Base-by-base conservation (phyloP, 2,329 filamentous ascomycete genomes). In the Tolypocladium album region DNA sequence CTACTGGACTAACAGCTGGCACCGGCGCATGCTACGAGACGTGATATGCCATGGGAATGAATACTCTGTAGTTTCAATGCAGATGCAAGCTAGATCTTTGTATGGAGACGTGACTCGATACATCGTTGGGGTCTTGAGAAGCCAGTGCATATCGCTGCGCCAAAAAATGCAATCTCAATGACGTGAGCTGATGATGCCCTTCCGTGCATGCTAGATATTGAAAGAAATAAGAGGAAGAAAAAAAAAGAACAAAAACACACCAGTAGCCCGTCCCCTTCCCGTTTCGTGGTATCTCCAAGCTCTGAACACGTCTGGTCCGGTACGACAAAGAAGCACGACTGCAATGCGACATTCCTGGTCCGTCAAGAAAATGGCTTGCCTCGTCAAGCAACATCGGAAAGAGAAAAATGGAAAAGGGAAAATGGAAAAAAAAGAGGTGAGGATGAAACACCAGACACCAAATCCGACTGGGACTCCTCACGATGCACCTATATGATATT, bases 401-500 rank as follows among this genome's bases (percentile, higher is more conserved):
- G 17, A 52, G 17, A 31, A 43, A 31, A 27, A 42, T 61, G 12
- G 53, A 60, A 58, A 57, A 20, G 9, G 8, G 7, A 36, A 36
- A 9, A 9, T 6, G 7, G 34, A 36, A 5, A 31, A 31, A 31
- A 31, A 31, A 5, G 27, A 31, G 27, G 13, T 38, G 38, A 36
- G 20, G 39, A 43, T 24, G 53, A 53, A 34, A n/a, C 27, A 11
- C 50, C 17, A 2, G 27, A 47, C 20, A 24, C 56, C 34, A 15
- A 20, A n/a, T n/a, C 50, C 7, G 45, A n/a, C n/a, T 36, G 53
- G 22, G 40, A 13, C 9, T 22, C 11, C 38, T 13, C 22, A 3
- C 27, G 9, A 11, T 34, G 22, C 12, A 42, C 31, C 68, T 64
- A 78, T 38, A 78, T 78, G n/a, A 78, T 78, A 56, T 78, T 65